These are phyloP conservation scores for Aegilops sharonensis DNA, from an alignment of 176 grass and related monocot genomes.

Conservation along the genomic window DNA sequence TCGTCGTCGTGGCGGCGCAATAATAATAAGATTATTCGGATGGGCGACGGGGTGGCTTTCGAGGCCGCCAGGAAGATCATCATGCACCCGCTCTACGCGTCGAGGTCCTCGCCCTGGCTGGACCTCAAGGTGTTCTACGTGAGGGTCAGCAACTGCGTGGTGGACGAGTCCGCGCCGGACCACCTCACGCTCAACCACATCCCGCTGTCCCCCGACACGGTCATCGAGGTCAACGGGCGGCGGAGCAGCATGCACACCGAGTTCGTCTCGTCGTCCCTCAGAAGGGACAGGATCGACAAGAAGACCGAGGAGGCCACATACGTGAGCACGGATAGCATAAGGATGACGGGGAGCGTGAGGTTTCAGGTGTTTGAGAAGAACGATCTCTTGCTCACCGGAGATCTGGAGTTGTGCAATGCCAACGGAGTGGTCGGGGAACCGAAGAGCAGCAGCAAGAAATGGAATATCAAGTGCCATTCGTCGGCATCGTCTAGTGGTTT, in stretches of 20 bases:
- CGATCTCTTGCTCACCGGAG: conserved; percentile 65
- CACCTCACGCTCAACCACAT: conserved; percentile 78
- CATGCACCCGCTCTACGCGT: conserved; percentile 76
- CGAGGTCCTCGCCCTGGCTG: conserved; percentile 84
- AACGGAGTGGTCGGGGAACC: conserved; percentile 54
- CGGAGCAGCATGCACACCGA: conserved; percentile 84
- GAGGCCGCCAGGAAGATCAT: conserved; percentile 82
- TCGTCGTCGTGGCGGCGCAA: neutral
- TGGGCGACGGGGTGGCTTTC: conserved; percentile 43
- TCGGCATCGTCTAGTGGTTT: conserved; percentile 47
- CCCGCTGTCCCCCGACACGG: conserved; percentile 70
- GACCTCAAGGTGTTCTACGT: conserved; percentile 90
- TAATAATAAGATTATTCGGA: conserved; percentile 19
- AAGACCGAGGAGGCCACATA: conserved; percentile 89
- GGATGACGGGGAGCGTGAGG: conserved; percentile 88
- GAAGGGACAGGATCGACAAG: conserved; percentile 79
- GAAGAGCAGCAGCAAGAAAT: conserved; percentile 62
- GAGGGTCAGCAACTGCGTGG: conserved; percentile 69
- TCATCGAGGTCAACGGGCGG: conserved; percentile 86
- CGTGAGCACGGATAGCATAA: conserved; percentile 82
- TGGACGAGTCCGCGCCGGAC: conserved; percentile 60
- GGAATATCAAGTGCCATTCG: conserved; percentile 77
- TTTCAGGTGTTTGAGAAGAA: conserved; percentile 89
- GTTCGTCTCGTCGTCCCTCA: conserved; percentile 69
- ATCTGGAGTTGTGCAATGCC: conserved; percentile 59